phyloP scores from a whole-genome alignment of 2,329 filamentous ascomycete species.

The Colletotrichum caudatum region DNA sequence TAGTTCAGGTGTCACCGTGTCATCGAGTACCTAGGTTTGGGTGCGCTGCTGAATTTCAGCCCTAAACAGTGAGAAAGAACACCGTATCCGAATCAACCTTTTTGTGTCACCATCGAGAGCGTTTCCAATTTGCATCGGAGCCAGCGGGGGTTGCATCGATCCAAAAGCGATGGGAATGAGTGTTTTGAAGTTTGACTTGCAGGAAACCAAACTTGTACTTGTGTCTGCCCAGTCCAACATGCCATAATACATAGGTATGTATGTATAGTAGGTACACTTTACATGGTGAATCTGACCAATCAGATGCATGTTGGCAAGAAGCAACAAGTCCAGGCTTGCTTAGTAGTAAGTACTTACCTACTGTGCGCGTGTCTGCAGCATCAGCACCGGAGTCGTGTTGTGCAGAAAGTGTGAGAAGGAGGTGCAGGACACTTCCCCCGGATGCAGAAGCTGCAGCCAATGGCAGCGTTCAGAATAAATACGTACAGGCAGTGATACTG shows the following conservation, averaged over 20 bases:
- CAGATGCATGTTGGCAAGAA: neutral
- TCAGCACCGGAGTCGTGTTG: constrained; percentile 31
- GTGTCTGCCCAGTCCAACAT: neutral
- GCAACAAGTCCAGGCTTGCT: neutral
- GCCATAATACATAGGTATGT: neutral
- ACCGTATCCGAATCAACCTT: constrained; percentile 29
- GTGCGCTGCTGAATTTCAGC: constrained; percentile 8
- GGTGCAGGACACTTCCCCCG: constrained; percentile 5
- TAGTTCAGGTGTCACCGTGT: neutral
- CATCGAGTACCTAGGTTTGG: constrained; percentile 11
- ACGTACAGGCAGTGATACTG: neutral
- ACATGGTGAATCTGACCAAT: constrained; percentile 20
- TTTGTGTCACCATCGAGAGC: neutral
- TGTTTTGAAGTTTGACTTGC: constrained; percentile 14
- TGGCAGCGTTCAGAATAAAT: neutral
- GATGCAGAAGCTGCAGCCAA: constrained; percentile 16
- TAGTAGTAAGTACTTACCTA: neutral
- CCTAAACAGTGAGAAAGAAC: constrained; percentile 1
- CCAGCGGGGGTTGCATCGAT: constrained; percentile 1
- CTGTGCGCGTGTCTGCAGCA: constrained; percentile 20
- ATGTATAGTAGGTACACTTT: neutral
- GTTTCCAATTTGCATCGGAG: neutral
- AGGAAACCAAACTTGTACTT: constrained; percentile 26
- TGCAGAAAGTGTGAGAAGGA: constrained; percentile 33
- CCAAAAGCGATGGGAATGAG: neutral